Conservation (phyloP, 2,329 filamentous ascomycete genomes). For the Conoideocrella luteorostrata region DNA sequence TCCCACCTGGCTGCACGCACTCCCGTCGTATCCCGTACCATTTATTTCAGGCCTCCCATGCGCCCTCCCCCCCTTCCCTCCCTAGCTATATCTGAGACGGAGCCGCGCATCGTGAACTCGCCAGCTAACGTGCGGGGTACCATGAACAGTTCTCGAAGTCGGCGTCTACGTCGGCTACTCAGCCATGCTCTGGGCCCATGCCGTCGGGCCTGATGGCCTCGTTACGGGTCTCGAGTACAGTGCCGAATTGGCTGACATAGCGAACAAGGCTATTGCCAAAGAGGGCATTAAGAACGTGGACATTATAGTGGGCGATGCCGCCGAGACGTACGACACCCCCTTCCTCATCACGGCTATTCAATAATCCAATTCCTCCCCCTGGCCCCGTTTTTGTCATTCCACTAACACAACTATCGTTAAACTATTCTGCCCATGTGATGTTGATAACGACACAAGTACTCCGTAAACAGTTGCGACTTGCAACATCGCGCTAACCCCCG, state of each 20-base stretch:
- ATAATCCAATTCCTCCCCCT: neutral
- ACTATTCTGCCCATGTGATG: neutral
- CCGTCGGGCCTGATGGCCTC: constrained; percentile 34
- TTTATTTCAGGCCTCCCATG: no score
- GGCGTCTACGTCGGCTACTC: constrained; percentile 45
- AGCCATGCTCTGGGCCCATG: constrained; percentile 41
- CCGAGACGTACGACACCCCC: constrained; percentile 32
- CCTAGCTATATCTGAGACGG: no score
- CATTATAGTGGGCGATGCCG: constrained; percentile 40
- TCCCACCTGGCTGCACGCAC: no score
- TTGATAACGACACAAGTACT: no score
- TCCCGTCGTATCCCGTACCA: no score
- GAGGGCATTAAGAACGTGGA: constrained; percentile 37
- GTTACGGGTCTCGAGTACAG: constrained; percentile 41
- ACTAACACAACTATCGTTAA: neutral
- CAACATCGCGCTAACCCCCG: no score
- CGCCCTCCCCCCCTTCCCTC: no score
- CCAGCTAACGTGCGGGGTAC: no score
- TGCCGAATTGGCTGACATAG: constrained; percentile 34
- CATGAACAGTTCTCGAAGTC: constrained; percentile 43
- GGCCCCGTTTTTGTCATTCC: no score
- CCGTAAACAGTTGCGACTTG: no score
- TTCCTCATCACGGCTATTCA: neutral
- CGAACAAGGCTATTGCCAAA: constrained; percentile 31
- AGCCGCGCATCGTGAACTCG: no score